A percentile compares a stretch with the other conserved stretches of the same genome.
Conservation (phyloP, 108 stramenopile species). For the Cyclotella baltica region DNA sequence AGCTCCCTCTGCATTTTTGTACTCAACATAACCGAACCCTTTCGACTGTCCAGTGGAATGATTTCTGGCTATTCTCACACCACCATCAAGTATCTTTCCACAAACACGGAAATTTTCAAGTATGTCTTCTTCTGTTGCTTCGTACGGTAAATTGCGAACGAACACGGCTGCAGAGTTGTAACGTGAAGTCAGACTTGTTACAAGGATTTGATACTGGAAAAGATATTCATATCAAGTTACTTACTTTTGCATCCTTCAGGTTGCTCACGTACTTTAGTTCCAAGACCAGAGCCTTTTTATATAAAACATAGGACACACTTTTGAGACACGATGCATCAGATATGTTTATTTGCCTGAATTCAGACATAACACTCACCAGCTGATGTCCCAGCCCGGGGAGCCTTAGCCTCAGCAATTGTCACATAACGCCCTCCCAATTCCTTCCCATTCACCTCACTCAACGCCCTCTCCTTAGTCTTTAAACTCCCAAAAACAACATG, state of each 20-base stretch:
- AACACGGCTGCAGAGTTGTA: slow-evolving; percentile 61
- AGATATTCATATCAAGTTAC: background rate
- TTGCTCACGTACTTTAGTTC: background rate
- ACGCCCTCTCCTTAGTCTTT: slow-evolving; percentile 60
- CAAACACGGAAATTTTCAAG: slow-evolving; percentile 60
- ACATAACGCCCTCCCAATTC: slow-evolving; percentile 86
- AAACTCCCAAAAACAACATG: slow-evolving; percentile 86
- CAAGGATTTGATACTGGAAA: background rate
- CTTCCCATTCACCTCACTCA: slow-evolving; percentile 70
- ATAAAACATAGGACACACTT: background rate
- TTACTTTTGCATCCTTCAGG: slow-evolving; percentile 14
- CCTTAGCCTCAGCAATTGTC: slow-evolving; percentile 75
- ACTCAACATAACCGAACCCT: slow-evolving; percentile 87
- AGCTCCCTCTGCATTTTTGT: slow-evolving; percentile 66
- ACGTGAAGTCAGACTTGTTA: background rate
- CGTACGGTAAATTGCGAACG: slow-evolving; percentile 93
- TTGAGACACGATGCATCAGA: background rate
- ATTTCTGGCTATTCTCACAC: slow-evolving; percentile 81
- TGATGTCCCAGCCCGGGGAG: slow-evolving; percentile 50
- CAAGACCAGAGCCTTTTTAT: background rate
- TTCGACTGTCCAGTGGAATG: slow-evolving; percentile 65
- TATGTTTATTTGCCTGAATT: no score
- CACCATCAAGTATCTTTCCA: slow-evolving; percentile 66
- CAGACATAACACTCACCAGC: slow-evolving; percentile 20
- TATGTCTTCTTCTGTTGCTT: slow-evolving; percentile 85